Percentiles rank a stretch among this genome's conserved stretches.
Conservation (phyloP, 805 yeast genomes). For the Osmozyma mogii region DNA sequence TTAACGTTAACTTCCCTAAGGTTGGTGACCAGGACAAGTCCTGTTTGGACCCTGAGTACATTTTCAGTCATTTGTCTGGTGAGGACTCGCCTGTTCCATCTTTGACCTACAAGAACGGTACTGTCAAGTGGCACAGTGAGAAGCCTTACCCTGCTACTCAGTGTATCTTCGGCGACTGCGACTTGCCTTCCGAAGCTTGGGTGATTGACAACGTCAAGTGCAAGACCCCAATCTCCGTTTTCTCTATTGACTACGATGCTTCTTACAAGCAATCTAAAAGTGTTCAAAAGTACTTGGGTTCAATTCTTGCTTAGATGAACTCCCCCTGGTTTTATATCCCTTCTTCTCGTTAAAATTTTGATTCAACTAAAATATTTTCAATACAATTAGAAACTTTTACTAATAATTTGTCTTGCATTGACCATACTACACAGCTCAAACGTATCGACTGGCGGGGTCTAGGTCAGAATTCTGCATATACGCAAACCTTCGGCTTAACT, state of each 20-base stretch:
- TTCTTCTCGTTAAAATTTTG: no score
- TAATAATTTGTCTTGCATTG: no score
- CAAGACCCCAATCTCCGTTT: slow-evolving; percentile 37
- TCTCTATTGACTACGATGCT: slow-evolving; percentile 42
- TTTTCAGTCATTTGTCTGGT: slow-evolving; percentile 41
- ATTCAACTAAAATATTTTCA: no score
- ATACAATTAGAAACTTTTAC: no score
- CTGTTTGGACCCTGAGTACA: slow-evolving; percentile 38
- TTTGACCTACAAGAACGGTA: slow-evolving; percentile 21
- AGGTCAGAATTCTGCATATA: no score
- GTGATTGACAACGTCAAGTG: slow-evolving; percentile 24
- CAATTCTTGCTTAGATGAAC: no score
- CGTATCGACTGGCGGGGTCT: no score
- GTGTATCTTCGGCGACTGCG: slow-evolving; percentile 18
- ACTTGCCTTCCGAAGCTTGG: slow-evolving; percentile 18
- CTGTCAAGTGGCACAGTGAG: slow-evolving; percentile 5
- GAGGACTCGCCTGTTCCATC: slow-evolving; percentile 21
- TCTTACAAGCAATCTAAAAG: slow-evolving; percentile 11
- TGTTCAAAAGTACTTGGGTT: slow-evolving; percentile 10
- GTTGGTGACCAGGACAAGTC: slow-evolving; percentile 22
- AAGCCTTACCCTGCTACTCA: slow-evolving; percentile 32
- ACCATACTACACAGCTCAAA: no score
- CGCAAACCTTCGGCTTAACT: no score
- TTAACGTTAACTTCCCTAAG: slow-evolving; percentile 42
- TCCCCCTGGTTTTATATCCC: no score